phyloP scores from a whole-genome alignment of 331 rosid species.

The Dryas integrifolia region DNA sequence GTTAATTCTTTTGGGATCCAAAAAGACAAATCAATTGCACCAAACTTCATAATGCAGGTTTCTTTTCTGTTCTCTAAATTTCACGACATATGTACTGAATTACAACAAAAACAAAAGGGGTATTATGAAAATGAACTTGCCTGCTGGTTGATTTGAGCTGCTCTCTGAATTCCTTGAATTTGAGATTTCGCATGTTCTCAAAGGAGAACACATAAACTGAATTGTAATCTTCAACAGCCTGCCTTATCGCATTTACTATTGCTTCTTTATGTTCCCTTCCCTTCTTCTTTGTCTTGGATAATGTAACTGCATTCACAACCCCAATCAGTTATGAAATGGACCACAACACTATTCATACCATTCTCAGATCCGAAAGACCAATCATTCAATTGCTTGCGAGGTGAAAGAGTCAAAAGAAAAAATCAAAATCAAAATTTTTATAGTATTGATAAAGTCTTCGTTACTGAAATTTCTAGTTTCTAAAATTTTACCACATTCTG shows the following conservation, averaged over 20 bases:
- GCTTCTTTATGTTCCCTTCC: conserved; percentile 82
- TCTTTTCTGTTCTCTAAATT: background rate
- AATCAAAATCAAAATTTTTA: background rate
- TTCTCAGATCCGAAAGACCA: background rate
- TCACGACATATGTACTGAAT: background rate
- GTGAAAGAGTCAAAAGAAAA: background rate
- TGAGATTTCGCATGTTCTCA: conserved; percentile 91
- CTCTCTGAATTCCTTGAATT: conserved; percentile 88
- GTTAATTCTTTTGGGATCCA: background rate
- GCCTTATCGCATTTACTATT: conserved; percentile 53
- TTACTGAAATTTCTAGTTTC: background rate
- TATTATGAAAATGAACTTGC: conserved; percentile 22
- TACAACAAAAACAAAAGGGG: background rate
- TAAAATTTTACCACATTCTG: background rate
- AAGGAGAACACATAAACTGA: conserved; percentile 68
- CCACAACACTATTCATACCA: background rate
- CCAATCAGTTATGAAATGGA: background rate
- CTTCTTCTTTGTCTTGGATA: conserved; percentile 87
- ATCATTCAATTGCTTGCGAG: background rate
- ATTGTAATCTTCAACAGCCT: conserved; percentile 66
- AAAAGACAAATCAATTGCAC: background rate
- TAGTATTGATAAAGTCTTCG: background rate
- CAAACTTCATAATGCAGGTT: background rate
- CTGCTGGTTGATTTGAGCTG: conserved; percentile 67
- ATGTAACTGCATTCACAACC: conserved; percentile 57